These are phyloP conservation scores for Diaporthe aspalathi DNA, from an alignment of 2,329 filamentous ascomycete genomes.

Conservation along the genomic window DNA sequence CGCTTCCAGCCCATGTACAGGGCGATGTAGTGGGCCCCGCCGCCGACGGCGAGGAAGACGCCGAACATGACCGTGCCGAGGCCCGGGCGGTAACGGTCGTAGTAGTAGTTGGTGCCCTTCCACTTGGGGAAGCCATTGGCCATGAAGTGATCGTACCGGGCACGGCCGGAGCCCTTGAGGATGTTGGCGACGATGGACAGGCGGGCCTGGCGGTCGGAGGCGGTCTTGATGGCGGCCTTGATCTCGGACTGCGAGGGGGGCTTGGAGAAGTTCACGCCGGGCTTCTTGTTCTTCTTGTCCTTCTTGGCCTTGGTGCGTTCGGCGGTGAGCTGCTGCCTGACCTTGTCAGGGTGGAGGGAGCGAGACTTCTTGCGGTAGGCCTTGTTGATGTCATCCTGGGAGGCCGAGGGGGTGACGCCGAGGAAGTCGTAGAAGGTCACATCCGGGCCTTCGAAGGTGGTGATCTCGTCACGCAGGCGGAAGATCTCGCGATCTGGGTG, in stretches of 20 bases:
- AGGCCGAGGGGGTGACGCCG: slow-evolving; percentile 77
- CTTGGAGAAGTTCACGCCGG: slow-evolving; percentile 75
- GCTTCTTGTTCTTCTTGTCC: slow-evolving; percentile 66
- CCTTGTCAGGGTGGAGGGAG: slow-evolving; percentile 93
- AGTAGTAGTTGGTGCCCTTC: slow-evolving; percentile 99
- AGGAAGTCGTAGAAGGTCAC: slow-evolving; percentile 96
- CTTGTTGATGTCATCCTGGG: slow-evolving; percentile 89
- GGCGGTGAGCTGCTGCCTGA: slow-evolving; percentile 82
- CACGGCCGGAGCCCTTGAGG: slow-evolving; percentile 81
- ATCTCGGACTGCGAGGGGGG: slow-evolving; percentile 79
- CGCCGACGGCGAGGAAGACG: slow-evolving; percentile 84
- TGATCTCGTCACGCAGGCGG: slow-evolving; percentile 88
- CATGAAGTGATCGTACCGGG: slow-evolving; percentile 95
- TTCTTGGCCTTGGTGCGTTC: slow-evolving; percentile 69
- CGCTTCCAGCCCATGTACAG: slow-evolving; percentile 89
- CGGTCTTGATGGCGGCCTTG: slow-evolving; percentile 81
- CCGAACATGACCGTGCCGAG: slow-evolving; percentile 86
- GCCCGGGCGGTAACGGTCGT: slow-evolving; percentile 90
- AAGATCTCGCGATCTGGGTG: slow-evolving; percentile 94
- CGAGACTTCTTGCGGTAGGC: slow-evolving; percentile 91
- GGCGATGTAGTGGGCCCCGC: slow-evolving; percentile 86
- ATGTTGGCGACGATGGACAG: slow-evolving; percentile 88
- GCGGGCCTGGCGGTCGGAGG: slow-evolving; percentile 84
- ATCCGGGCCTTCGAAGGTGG: slow-evolving; percentile 77
- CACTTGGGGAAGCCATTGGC: slow-evolving; percentile 93